Base-by-base conservation (phyloP, 257 asterid genomes). In the Solanum pennellii region DNA sequence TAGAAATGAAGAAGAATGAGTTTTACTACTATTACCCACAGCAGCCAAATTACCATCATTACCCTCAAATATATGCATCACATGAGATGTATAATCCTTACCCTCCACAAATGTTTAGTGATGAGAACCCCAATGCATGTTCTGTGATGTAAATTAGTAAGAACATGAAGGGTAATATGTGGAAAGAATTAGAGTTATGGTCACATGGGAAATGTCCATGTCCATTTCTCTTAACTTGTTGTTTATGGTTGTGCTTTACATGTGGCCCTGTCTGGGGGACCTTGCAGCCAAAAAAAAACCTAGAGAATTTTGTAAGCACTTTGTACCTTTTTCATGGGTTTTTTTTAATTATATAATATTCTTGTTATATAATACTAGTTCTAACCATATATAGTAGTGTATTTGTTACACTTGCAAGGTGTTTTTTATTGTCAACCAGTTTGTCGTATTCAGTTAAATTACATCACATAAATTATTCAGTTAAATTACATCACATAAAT, bases 71-170 rank as follows among this genome's bases (percentile, higher is more conserved):
- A 14, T 59, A 33, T 60, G 86, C 86, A 20, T 56, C 66, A 20
- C 91, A 91, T 52, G 93, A 91, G 39, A 52, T 74, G 18, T 69
- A 87, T 86, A 89, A 42, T 27, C 82, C 82, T 23, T 49, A 73
- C 41, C 90, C 90, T 16, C 91, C 93, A 15, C 91, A 91, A 85
- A 91, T 90, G 87, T 92, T 91, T 88, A 92, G 93, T 87, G 94
- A 92, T 87, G 94, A 92, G 82, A 92, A 92, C 84, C 94, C 94
- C 41, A 91, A 91, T 88, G 93, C 94, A 86, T 91, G 93, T 86
- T 86, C 91, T 7, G 90, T 91, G 35, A 91, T 91, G 93, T 91
- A 88, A 89, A 68, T 72, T 65, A 42, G 42, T 12, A 41, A 12
- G 11, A 84, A 60, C 65, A 66, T 66, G 87, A 84, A 84, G 87